phyloP scores from a whole-genome alignment of 306 rosid genomes.

The Quercus glauca region DNA sequence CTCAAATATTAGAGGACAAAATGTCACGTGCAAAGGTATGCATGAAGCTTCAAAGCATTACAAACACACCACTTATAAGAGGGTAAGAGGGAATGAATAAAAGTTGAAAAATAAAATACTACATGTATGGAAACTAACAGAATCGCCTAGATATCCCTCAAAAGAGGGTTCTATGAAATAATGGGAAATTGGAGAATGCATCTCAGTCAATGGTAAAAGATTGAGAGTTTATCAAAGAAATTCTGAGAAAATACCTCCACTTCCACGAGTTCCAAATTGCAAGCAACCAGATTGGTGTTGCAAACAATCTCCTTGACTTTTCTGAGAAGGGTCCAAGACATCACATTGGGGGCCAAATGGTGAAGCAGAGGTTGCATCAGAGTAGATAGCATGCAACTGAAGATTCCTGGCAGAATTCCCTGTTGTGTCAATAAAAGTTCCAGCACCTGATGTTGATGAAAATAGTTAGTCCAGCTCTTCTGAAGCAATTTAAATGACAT shows the following conservation, averaged over 20 bases:
- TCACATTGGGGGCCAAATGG: slow-evolving; percentile 21
- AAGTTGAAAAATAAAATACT: not conserved
- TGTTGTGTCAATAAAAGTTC: slow-evolving; percentile 33
- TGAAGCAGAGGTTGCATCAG: slow-evolving; percentile 17
- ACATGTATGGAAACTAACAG: not conserved
- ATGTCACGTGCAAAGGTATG: not conserved
- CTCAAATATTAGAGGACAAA: not conserved
- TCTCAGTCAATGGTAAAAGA: slow-evolving; percentile 8
- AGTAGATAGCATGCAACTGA: not conserved
- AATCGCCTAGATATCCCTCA: not conserved
- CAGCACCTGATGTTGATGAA: slow-evolving; percentile 43
- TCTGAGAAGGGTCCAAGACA: slow-evolving; percentile 19
- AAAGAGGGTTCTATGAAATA: not conserved
- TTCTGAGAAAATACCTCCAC: slow-evolving; percentile 53
- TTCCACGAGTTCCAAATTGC: slow-evolving; percentile 63
- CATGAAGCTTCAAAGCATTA: not conserved
- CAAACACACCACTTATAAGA: not conserved
- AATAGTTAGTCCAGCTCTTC: slow-evolving; percentile 26
- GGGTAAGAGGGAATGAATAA: not conserved
- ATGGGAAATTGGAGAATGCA: not conserved
- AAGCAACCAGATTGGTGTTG: slow-evolving; percentile 43
- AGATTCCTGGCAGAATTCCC: slow-evolving; percentile 20
- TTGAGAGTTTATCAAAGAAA: slow-evolving; percentile 19
- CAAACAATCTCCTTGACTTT: slow-evolving; percentile 28
- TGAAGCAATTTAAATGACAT: slow-evolving; percentile 28